phyloP scores from a whole-genome alignment of 208 protist species.

The Naegleria lovaniensis region DNA sequence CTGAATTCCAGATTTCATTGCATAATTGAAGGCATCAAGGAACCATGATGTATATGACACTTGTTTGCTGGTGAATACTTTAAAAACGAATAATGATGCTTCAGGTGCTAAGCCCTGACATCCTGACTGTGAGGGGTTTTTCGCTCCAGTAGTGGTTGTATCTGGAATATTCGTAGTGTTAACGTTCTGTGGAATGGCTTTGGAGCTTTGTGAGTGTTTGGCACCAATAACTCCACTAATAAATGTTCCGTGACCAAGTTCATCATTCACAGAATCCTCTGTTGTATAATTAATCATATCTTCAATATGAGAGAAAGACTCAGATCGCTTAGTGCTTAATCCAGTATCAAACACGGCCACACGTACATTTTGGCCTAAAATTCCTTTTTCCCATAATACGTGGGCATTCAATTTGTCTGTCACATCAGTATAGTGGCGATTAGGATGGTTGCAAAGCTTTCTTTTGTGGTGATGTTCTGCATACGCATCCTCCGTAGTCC shows the following conservation, averaged over 20 bases:
- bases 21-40: slow-evolving; percentile 87
- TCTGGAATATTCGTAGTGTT: no score
- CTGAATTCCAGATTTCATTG: slow-evolving; percentile 56
- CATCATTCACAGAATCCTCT: slow-evolving; percentile 54
- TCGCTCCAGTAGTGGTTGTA: not conserved
- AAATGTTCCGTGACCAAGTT: slow-evolving; percentile 90
- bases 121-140: not conserved
- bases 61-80: slow-evolving; percentile 80
- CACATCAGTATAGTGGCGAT: not conserved
- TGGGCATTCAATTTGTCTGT: slow-evolving; percentile 24
- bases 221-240: slow-evolving; percentile 82
- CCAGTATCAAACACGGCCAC: slow-evolving; percentile 83
- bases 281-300: slow-evolving; percentile 70
- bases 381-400: slow-evolving; percentile 38
- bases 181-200: not conserved
- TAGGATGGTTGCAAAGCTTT: not conserved
- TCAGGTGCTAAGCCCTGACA: slow-evolving; percentile 85
- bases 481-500: not conserved
- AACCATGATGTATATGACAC: slow-evolving; percentile 83
- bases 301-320: slow-evolving; percentile 52
- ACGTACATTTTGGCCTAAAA: slow-evolving; percentile 45
- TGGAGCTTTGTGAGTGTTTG: slow-evolving; percentile 34
- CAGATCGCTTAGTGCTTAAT: slow-evolving; percentile 42
- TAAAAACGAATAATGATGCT: slow-evolving; percentile 73
- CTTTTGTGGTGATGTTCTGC: not conserved